Percentiles rank a stretch among this genome's conserved stretches.
phyloP scores from a whole-genome alignment of 306 rosid species.

The Vigna unguiculata region DNA sequence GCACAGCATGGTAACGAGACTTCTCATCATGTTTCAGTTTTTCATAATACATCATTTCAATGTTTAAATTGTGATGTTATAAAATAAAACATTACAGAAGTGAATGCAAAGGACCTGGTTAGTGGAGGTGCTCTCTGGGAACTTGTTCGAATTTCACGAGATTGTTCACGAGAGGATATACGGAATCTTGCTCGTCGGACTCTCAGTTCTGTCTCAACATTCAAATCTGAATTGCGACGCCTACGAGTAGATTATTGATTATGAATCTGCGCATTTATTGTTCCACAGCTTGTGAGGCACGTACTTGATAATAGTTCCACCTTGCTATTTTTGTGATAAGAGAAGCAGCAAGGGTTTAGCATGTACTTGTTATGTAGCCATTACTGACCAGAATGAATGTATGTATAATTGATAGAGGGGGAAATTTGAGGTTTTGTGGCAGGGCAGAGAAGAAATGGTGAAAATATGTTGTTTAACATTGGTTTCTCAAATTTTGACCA shows the following conservation, averaged over 20 bases:
- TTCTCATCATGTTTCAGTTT: constrained; percentile 27
- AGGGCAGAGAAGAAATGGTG: constrained; percentile 21
- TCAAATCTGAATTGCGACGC: constrained; percentile 83
- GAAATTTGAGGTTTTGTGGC: constrained; percentile 36
- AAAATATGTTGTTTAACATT: constrained; percentile 28
- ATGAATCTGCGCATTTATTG: not conserved
- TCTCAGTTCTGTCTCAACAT: constrained; percentile 69
- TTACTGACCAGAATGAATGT: constrained; percentile 39
- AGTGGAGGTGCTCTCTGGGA: constrained; percentile 99
- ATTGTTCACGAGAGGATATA: constrained; percentile 95
- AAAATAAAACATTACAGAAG: constrained; percentile 62
- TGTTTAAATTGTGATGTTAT: constrained; percentile 11
- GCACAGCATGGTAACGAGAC: constrained; percentile 86
- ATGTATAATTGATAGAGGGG: constrained; percentile 34
- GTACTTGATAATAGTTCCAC: constrained; percentile 28
- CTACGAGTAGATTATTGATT: constrained; percentile 73
- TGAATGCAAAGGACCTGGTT: constrained; percentile 93
- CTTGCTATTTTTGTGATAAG: constrained; percentile 58
- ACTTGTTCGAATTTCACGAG: constrained; percentile 92
- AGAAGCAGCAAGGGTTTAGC: constrained; percentile 52
- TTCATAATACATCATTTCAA: not conserved
- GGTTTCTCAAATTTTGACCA: constrained; percentile 42
- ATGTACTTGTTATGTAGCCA: constrained; percentile 39
- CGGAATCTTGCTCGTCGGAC: constrained; percentile 86
- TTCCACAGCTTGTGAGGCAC: constrained; percentile 42